phyloP scores from a whole-genome alignment of 441 rosid species.

The Brassica hybrid region DNA sequence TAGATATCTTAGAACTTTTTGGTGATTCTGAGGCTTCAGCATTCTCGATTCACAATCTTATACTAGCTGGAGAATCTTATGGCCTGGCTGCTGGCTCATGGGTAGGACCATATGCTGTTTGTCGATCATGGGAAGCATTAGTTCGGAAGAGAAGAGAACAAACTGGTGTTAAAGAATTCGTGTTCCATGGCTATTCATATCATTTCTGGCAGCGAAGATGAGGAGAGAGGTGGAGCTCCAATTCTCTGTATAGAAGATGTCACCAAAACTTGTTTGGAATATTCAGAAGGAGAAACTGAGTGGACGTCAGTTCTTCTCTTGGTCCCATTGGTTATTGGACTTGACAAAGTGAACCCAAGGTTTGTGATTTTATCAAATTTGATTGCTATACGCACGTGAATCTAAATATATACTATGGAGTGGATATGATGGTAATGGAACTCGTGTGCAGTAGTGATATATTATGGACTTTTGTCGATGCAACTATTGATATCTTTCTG shows the following conservation, averaged over 20 bases:
- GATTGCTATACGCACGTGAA: constrained; percentile 63
- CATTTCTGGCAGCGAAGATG: constrained; percentile 95
- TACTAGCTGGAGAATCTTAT: constrained; percentile 80
- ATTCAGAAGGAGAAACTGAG: constrained; percentile 63
- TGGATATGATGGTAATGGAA: constrained; percentile 56
- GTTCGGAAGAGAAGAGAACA: constrained; percentile 56
- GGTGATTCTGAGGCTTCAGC: constrained; percentile 76
- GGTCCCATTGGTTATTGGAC: constrained; percentile 98
- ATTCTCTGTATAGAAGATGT: constrained; percentile 88
- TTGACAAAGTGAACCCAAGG: constrained; percentile 91
- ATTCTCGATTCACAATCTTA: constrained; percentile 91
- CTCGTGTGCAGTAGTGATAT: constrained; percentile 53
- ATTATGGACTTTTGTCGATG: constrained; percentile 61
- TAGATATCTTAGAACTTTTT: constrained; percentile 76
- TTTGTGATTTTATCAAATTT: constrained; percentile 49
- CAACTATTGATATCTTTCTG: constrained; percentile 66
- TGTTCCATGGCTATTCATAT: constrained; percentile 88
- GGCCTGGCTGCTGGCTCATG: constrained; percentile 99
- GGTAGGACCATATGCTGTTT: constrained; percentile 98
- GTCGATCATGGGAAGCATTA: constrained; percentile 90
- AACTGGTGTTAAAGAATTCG: constrained; percentile 40
- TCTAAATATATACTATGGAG: constrained; percentile 40
- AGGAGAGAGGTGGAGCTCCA: constrained; percentile 98
- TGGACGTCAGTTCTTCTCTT: constrained; percentile 87
- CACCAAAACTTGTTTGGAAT: constrained; percentile 65